Base-by-base conservation (phyloP, 345 rosid species). In the sweet orange (Citrus sinensis) region DNA sequence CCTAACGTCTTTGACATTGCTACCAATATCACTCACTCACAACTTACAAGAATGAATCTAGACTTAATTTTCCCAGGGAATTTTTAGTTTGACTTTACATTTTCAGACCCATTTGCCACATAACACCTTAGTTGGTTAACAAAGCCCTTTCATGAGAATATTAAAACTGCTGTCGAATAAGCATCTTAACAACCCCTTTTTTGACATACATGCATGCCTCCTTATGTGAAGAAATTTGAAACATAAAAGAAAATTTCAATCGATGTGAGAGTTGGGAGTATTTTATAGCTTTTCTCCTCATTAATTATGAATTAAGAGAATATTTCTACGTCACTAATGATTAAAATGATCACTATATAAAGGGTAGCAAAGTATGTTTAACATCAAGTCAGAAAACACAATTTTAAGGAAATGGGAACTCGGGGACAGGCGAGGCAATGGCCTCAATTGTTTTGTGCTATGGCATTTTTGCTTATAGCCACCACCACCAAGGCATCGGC, bases 391-490 rank as follows among this genome's bases (percentile, higher is more conserved):
- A 62, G 8, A 71, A 13, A 75, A 40, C 25, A 78, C 19, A 65
- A 7, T 4, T 65, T 65, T 24, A 4, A 3, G 35, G 69, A 65
- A 65, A 65, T 65, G 69, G 24, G 25, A 65, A 34, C 69, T 35
- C 20, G 7, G 20, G 13, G 25, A 65, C 39, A 65, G 9, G 11
- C 22, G n/a, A 37, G 69, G 11, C 46, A 65, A 34, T 65, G 42
- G 69, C 69, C 69, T 8, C 25, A 10, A 3, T 65, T 65, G 46
- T 24, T 6, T 34, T 65, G 35, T 34, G 69, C 69, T 2, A 19
- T 19, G 24, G 25, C 10, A 34, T 3, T 65, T 65, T 88, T 79
- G 75, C 80, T 88, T 64, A 8, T 75, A 9, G 84, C 85, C 40
- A 19, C 13, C 9, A 27, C 13, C 73, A 78, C 35, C 9, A 40